Conservation (phyloP, 2,329 filamentous ascomycete genomes). For the Fusarium sp. region DNA sequence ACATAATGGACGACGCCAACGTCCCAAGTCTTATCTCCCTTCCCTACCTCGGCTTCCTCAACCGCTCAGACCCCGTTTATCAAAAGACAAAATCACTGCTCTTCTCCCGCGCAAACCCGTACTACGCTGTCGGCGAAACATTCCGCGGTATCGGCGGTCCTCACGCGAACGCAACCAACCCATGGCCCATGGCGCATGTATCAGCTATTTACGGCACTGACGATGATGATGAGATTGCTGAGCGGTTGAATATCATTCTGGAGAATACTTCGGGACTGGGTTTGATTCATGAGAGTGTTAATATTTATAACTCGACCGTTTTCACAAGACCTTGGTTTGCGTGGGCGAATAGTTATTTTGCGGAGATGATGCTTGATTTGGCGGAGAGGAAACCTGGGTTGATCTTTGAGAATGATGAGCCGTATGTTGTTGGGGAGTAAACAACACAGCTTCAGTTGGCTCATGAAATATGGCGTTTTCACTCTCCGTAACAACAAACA, state of each 20-base stretch:
- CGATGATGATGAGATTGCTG: conserved; percentile 1
- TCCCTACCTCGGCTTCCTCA: conserved; percentile 20
- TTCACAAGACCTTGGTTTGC: conserved; percentile 31
- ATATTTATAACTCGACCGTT: conserved; percentile 14
- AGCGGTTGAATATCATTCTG: conserved; percentile 10
- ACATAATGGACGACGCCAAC: conserved; percentile 35
- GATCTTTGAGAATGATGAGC: conserved; percentile 12
- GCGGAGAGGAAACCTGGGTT: conserved; percentile 12
- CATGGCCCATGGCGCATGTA: conserved; percentile 24
- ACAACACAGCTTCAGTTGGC: too few species aligned
- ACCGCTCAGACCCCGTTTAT: conserved; percentile 6
- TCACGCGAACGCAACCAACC: conserved; percentile 15
- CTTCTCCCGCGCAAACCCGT: conserved; percentile 20
- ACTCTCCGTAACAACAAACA: too few species aligned
- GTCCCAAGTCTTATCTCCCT: conserved; percentile 20
- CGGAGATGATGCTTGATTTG: conserved; percentile 22
- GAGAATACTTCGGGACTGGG: conserved; percentile 24
- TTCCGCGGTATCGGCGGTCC: conserved; percentile 24
- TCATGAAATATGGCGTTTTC: background rate
- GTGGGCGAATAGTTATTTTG: conserved; percentile 31
- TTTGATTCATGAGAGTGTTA: conserved; percentile 16
- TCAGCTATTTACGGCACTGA: conserved; percentile 22
- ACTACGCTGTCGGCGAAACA: conserved; percentile 13
- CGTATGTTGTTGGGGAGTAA: conserved; percentile 1
- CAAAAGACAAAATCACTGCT: conserved; percentile 16